Evolutionary conservation across 345 rosid genomes (phyloP).

Genomic region (Populus alba): DNA sequence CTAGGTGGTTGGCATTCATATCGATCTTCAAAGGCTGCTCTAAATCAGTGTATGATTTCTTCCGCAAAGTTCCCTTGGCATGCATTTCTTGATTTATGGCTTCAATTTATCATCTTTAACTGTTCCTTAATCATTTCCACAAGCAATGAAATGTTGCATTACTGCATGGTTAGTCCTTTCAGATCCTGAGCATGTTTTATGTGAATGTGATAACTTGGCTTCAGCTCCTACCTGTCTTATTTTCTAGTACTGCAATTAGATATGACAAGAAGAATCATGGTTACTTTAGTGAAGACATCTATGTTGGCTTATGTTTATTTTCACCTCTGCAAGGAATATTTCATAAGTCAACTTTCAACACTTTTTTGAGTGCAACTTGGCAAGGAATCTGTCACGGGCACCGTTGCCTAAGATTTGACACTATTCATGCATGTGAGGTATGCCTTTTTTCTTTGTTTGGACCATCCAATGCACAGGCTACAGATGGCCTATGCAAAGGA

Average conservation of each 20-base stretch:
- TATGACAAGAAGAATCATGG: neutral
- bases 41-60: slow-evolving; percentile 65
- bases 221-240: neutral
- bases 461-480: neutral
- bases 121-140: slow-evolving; percentile 1
- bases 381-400: neutral
- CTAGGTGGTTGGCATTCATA: slow-evolving; percentile 95
- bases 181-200: neutral
- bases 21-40: slow-evolving; percentile 82
- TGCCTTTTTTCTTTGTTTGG: neutral
- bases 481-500: neutral
- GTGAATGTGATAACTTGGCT: neutral
- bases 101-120: neutral
- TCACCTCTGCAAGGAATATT: neutral
- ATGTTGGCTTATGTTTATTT: neutral
- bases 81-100: neutral
- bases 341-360: neutral
- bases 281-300: neutral
- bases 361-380: neutral
- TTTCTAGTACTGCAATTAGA: neutral
- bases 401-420: neutral
- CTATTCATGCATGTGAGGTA: neutral
- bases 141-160: neutral
- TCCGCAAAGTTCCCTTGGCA: neutral
- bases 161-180: neutral